A percentile compares a stretch with the other conserved stretches of the same genome.
phyloP scores from a whole-genome alignment of 495 filamentous ascomycete genomes.

The Penicillium bovifimosum region DNA sequence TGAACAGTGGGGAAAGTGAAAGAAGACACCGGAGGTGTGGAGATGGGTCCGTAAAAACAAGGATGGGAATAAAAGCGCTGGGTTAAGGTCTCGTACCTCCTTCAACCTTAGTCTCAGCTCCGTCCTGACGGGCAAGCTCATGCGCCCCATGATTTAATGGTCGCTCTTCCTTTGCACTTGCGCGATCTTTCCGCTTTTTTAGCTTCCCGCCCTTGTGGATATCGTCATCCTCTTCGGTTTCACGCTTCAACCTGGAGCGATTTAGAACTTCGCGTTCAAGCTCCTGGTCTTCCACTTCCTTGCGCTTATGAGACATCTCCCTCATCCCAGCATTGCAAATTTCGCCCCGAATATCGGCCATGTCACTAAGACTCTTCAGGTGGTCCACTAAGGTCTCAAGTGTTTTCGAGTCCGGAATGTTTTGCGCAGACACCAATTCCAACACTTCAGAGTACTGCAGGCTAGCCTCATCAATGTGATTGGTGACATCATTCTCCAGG shows the following conservation, averaged over 20 bases:
- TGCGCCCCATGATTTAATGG: slow-evolving; percentile 59
- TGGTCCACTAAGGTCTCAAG: slow-evolving; percentile 64
- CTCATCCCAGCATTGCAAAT: slow-evolving; percentile 70
- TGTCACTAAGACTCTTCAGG: slow-evolving; percentile 57
- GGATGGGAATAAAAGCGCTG: slow-evolving; percentile 10
- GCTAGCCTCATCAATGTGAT: slow-evolving; percentile 51
- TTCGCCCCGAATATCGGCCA: slow-evolving; percentile 57
- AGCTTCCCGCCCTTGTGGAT: slow-evolving; percentile 40
- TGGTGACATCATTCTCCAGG: slow-evolving; percentile 59
- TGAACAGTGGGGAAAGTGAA: slow-evolving; percentile 8
- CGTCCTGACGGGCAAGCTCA: slow-evolving; percentile 62
- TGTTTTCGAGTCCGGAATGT: slow-evolving; percentile 70
- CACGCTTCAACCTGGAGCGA: slow-evolving; percentile 46
- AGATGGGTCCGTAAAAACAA: slow-evolving; percentile 10
- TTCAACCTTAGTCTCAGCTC: slow-evolving; percentile 48
- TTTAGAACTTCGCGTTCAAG: slow-evolving; percentile 38
- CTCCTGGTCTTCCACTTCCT: slow-evolving; percentile 52
- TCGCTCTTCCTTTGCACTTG: slow-evolving; percentile 48
- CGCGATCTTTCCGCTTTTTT: slow-evolving; percentile 50
- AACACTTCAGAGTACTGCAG: slow-evolving; percentile 68
- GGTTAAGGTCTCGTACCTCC: slow-evolving; percentile 49
- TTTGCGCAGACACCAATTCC: slow-evolving; percentile 57
- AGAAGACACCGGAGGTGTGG: slow-evolving; percentile 10
- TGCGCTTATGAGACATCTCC: slow-evolving; percentile 58
- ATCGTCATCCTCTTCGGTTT: slow-evolving; percentile 53